phyloP scores from a whole-genome alignment of 2,329 filamentous ascomycete genomes.

The Colletotrichum sp. region DNA sequence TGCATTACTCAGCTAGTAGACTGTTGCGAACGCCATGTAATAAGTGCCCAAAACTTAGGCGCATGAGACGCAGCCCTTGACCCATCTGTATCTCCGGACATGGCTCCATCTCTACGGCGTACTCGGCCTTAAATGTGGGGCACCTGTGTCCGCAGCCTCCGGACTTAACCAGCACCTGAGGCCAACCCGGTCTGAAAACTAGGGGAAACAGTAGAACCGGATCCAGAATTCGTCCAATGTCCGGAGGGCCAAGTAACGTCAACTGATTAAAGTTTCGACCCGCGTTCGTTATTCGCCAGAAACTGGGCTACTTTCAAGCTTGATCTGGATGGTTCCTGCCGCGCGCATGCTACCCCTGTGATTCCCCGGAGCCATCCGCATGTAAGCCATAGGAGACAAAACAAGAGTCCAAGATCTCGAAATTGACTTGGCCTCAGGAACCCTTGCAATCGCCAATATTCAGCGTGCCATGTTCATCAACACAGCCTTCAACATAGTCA shows the following conservation, averaged over 20 bases:
- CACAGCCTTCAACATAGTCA: not conserved
- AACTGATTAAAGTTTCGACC: fast-evolving
- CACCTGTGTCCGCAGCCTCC: not conserved
- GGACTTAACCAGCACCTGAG: not conserved
- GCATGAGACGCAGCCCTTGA: not conserved
- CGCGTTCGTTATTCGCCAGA: not conserved
- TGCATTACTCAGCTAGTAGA: not conserved
- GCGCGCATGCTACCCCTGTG: not conserved
- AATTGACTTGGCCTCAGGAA: not conserved
- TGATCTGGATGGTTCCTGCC: not conserved
- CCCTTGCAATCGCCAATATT: not conserved
- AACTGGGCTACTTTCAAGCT: not conserved
- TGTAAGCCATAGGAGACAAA: fast-evolving
- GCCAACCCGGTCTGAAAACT: not conserved
- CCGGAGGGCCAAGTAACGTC: not conserved
- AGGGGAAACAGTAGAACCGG: not conserved
- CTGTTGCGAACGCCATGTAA: not conserved
- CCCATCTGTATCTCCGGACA: not conserved
- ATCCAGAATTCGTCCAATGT: not conserved
- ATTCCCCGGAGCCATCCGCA: not conserved
- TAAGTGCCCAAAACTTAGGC: not conserved
- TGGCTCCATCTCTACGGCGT: not conserved
- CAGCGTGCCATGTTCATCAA: not conserved
- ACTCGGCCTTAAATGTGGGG: not conserved
- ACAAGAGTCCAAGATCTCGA: not conserved